Conservation (phyloP, 2,329 filamentous ascomycete genomes). For the Stagonosporopsis tanaceti region DNA sequence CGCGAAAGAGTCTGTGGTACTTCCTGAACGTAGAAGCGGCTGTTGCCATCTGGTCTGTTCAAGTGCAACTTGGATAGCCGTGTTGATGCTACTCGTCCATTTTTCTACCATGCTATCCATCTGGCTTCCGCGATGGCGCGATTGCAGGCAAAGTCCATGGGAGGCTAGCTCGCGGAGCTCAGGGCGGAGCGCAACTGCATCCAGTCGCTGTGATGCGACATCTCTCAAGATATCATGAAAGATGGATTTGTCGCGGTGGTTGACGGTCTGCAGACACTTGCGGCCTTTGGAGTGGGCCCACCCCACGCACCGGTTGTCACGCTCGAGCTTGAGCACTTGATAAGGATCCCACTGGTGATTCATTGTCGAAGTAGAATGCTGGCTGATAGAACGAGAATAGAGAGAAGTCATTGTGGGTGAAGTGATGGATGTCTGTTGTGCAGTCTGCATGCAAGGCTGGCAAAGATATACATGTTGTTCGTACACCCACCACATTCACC, state of each 20-base stretch:
- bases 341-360: constrained; percentile 18
- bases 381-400: neutral
- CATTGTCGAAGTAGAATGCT: neutral
- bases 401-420: neutral
- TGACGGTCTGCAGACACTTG: constrained; percentile 18
- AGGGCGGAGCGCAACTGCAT: constrained; percentile 16
- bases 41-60: neutral
- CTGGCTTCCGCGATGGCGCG: neutral
- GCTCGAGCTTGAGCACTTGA: constrained; percentile 19
- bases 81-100: constrained; percentile 9
- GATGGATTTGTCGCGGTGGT: neutral
- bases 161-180: constrained; percentile 21
- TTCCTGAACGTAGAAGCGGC: neutral
- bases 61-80: neutral
- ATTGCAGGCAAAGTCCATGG: constrained; percentile 14
- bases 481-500: neutral
- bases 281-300: constrained; percentile 18
- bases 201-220: constrained; percentile 12
- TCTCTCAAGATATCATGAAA: constrained; percentile 8
- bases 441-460: neutral
- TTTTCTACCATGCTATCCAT: constrained; percentile 1
- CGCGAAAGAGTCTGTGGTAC: neutral
- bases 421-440: neutral
- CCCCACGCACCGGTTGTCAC: constrained; percentile 21
- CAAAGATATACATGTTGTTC: neutral